Base-by-base conservation (phyloP, 2,329 filamentous ascomycete species). In the Ascochyta viciae-villosae region DNA sequence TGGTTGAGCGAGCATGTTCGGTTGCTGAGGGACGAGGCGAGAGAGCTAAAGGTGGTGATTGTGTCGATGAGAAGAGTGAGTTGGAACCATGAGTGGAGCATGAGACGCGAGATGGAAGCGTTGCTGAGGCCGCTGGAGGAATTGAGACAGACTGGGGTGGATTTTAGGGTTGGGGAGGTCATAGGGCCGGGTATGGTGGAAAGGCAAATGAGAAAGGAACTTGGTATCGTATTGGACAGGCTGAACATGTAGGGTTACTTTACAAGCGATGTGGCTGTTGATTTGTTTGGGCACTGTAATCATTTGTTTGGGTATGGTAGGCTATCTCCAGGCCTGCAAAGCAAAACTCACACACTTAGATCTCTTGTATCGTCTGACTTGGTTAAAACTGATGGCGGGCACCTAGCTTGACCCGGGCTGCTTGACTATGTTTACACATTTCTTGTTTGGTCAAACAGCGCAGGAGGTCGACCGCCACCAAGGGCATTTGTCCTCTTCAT, bases 401-500 rank as follows among this genome's bases (percentile, higher is more conserved):
- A 85, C 81, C 85, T 83, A 80, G 73, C 82, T 88, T 86, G 80
- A 81, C 83, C 69, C 65, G 59, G 42, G 40, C 61, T 58, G 52
- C 48, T 61, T 56, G 54, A 42, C 29, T 45, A 12, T 35, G 24
- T 42, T 29, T 38, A 44, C 31, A 45, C 45, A 34, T 24, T 6
- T 38, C 47, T 29, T 4, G 7, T 38, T 31, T 26, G 13, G 39
- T 42, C 42, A 37, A 35, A 40, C 44, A 53, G 26, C 65, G 85
- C 83, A 87, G 86, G 85, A 86, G 84, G 83, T 85, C 84, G 82
- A 83, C 83, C 83, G 82, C 82, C 83, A 83, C 81, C 78, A 68
- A 68, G 80, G 84, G 37, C 44, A 48, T 70, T 85, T 86, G 67
- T 89, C 78, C 43, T 79, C 87, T 66, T 89, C 86, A 63, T 85